Percentiles rank a stretch among this genome's conserved stretches.
These are phyloP conservation scores for Amphibolis antarctica DNA, from an alignment of 106 monocot genomes.

Conservation along the genomic window DNA sequence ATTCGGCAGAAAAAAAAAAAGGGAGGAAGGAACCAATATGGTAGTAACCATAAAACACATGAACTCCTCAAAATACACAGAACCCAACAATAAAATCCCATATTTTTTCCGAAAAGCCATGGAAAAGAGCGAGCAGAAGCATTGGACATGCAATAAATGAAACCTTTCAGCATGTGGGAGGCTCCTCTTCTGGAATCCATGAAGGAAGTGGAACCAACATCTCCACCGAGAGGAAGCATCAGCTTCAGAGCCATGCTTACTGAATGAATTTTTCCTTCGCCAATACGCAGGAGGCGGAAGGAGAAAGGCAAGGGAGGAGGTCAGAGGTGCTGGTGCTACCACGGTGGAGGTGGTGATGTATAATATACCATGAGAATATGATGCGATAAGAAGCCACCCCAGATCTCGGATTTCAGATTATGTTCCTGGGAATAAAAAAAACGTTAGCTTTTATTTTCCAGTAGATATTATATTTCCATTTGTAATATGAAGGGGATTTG, in stretches of 20 bases:
- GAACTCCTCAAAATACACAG: background rate
- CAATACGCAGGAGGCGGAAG: background rate
- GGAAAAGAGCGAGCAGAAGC: background rate
- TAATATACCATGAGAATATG: no score
- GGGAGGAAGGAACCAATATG: background rate
- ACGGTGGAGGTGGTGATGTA: background rate
- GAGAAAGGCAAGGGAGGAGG: background rate
- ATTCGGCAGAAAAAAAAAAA: background rate
- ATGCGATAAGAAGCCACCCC: constrained; percentile 5
- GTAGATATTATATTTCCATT: no score
- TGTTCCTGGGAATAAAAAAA: no score
- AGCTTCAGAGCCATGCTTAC: constrained; percentile 23
- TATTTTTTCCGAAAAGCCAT: background rate
- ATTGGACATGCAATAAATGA: background rate
- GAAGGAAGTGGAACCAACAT: constrained; percentile 33
- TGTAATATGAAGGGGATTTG: no score
- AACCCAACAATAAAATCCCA: background rate
- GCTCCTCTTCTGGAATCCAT: constrained; percentile 27
- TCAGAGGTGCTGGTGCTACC: background rate
- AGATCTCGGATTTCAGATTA: no score
- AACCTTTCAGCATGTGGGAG: constrained; percentile 35
- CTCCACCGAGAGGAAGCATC: constrained; percentile 25
- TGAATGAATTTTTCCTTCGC: background rate
- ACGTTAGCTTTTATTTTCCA: no score
- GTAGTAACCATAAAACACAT: background rate